Evolutionary conservation across 108 stramenopile species (phyloP), one percentile per base, ranked within the genome.

Genomic region (Nannochloropsis granulata): DNA sequence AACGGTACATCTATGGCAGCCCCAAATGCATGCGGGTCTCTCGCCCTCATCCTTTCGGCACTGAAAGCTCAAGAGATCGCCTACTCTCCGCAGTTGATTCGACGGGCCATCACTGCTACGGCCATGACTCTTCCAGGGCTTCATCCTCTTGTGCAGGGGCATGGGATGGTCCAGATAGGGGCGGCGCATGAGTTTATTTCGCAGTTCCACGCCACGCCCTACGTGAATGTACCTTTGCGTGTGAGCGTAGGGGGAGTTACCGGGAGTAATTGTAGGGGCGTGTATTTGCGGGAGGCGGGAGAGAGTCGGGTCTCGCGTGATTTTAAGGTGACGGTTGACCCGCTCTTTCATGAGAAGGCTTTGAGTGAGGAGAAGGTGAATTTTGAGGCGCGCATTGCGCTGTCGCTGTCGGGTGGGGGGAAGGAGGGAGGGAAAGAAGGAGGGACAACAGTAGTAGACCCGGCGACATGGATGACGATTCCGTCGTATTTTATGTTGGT

Each of bases 11-110:
- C 89, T 79, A 92, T 92, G 91, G 44, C 86, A 43, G 86, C 87
- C 81, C 95, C 95, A 0, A 92, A 96, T 89, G 94, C 92, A 13
- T 87, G 91, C 44, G 97, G 97, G 16, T 92, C 91, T 90, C 90
- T 94, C 0, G 94, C 94, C 19, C 92, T 94, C 23, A 79, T 97
- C 45, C 84, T 96, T 23, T 92, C 92, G 46, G 95, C 94, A 7
- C 89, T 92, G 83, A 92, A 93, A 83, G 24, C 78, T 81, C 81
- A 91, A 80, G 90, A 91, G 42, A 85, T 92, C n/a, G 45, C 80
- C 25, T 84, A 90, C 79, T 86, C 92, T 42, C 93, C 94, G 42
- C 46, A 82, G 43, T 84, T 91, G 80, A 87, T 96, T 34, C 91
- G 92, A 46, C 85, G 93, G 34, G 95, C 93, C 2, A 43, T 97